These are phyloP conservation scores for Nothopassalora personata DNA, from an alignment of 2,329 filamentous ascomycete genomes.

Conservation along the genomic window DNA sequence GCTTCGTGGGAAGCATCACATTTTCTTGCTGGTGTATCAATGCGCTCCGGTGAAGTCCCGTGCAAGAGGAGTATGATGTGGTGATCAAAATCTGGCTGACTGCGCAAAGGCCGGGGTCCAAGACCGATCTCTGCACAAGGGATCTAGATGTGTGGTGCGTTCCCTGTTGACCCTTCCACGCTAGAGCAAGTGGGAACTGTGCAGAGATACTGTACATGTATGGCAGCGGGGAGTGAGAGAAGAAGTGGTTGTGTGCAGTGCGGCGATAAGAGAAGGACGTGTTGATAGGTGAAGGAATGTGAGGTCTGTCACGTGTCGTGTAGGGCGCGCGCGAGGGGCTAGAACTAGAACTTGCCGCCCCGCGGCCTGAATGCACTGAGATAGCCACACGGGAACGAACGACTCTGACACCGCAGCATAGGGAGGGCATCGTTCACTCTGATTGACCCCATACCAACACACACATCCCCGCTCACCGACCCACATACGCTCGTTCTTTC, in stretches of 20 bases:
- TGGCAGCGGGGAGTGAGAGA: neutral
- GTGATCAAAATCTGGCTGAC: neutral
- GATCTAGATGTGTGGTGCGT: neutral
- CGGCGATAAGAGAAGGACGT: no score
- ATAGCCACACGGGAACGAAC: neutral
- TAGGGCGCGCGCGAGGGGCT: no score
- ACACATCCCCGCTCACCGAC: neutral
- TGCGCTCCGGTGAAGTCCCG: neutral
- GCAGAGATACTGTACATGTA: neutral
- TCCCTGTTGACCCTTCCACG: neutral
- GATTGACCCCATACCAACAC: neutral
- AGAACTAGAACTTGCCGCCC: no score
- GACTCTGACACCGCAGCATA: neutral
- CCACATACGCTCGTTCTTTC: slow-evolving; percentile 2
- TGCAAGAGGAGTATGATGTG: neutral
- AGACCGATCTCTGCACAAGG: neutral
- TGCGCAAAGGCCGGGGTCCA: neutral
- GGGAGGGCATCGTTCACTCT: neutral
- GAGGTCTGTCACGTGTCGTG: no score
- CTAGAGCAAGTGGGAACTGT: neutral
- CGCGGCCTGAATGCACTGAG: no score
- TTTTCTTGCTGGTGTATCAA: no score
- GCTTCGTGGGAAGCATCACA: no score
- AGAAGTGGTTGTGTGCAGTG: no score
- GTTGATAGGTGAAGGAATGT: no score